Evolutionary conservation across 2,329 filamentous ascomycete genomes (phyloP).

Genomic region (Macrophomina phaseolina): DNA sequence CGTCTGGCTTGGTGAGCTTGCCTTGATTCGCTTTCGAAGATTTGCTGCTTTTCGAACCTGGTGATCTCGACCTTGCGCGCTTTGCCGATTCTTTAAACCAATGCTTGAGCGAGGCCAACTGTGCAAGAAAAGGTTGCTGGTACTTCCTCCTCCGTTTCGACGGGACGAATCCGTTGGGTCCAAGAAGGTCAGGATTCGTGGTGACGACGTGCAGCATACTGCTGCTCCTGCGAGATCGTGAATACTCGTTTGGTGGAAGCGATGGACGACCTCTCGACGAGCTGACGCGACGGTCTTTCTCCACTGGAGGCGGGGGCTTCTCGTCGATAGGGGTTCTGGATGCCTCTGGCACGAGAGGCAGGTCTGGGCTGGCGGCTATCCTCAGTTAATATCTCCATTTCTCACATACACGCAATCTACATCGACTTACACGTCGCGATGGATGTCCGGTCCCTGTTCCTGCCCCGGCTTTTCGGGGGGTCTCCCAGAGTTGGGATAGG

Average conservation of each 20-base stretch:
- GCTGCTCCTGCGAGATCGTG: constrained; percentile 72
- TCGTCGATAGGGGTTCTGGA: constrained; percentile 46
- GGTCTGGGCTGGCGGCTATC: constrained; percentile 58
- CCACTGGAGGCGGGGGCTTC: constrained; percentile 70
- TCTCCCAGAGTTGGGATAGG: constrained; percentile 56
- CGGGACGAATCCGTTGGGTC: constrained; percentile 61
- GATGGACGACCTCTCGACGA: constrained; percentile 79
- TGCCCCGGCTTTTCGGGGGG: constrained; percentile 72
- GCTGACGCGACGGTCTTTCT: constrained; percentile 76
- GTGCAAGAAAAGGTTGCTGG: constrained; percentile 68
- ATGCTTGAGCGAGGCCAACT: constrained; percentile 71
- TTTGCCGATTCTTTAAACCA: constrained; percentile 74
- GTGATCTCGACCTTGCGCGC: constrained; percentile 50
- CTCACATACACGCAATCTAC: constrained; percentile 33
- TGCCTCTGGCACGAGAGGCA: constrained; percentile 76
- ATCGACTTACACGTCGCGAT: constrained; percentile 38
- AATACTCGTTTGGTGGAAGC: constrained; percentile 80
- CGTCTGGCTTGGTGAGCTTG: constrained; percentile 38
- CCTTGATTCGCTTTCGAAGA: constrained; percentile 37
- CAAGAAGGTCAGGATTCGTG: constrained; percentile 66
- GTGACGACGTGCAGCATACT: constrained; percentile 88
- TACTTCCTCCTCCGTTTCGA: constrained; percentile 62
- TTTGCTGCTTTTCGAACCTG: constrained; percentile 29
- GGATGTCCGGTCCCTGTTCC: constrained; percentile 72
- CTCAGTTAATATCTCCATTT: constrained; percentile 9